phyloP scores from a whole-genome alignment of 345 rosid genomes.

The Populus euphratica region DNA sequence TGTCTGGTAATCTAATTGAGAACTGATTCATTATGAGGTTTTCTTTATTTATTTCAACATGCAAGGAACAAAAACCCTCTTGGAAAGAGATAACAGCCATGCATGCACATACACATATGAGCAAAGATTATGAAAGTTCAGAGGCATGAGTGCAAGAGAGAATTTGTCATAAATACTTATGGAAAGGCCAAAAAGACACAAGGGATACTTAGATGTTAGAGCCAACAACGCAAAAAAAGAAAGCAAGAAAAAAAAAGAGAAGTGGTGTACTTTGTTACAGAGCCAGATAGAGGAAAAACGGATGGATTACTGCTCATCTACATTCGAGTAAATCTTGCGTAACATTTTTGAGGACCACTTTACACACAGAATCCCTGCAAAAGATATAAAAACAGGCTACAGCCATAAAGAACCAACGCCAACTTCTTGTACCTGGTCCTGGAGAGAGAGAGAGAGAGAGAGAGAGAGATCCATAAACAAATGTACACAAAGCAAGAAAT shows the following conservation, averaged over 20 bases:
- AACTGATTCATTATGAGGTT: too few species aligned
- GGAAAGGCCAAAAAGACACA: background rate
- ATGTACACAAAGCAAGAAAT: too few species aligned
- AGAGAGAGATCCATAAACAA: background rate
- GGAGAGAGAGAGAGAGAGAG: slow-evolving; percentile 30
- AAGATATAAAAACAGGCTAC: slow-evolving; percentile 45
- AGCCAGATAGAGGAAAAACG: background rate
- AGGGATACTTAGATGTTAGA: too few species aligned
- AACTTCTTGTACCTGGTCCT: slow-evolving; percentile 41
- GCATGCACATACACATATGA: too few species aligned
- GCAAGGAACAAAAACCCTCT: too few species aligned
- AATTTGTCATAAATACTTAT: too few species aligned
- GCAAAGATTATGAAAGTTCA: too few species aligned
- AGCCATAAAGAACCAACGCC: slow-evolving; percentile 47
- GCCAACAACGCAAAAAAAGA: background rate
- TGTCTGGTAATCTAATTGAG: too few species aligned
- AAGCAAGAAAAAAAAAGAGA: background rate
- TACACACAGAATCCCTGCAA: slow-evolving; percentile 26
- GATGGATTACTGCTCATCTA: background rate
- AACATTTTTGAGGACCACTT: slow-evolving; percentile 35
- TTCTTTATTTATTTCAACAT: too few species aligned
- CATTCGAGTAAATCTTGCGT: slow-evolving; percentile 10
- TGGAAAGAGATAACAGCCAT: too few species aligned
- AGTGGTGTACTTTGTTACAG: background rate
- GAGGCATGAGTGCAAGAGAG: too few species aligned